Base-by-base conservation (phyloP, 1,139 yeast species). In the Yamadazyma dushanensis region DNA sequence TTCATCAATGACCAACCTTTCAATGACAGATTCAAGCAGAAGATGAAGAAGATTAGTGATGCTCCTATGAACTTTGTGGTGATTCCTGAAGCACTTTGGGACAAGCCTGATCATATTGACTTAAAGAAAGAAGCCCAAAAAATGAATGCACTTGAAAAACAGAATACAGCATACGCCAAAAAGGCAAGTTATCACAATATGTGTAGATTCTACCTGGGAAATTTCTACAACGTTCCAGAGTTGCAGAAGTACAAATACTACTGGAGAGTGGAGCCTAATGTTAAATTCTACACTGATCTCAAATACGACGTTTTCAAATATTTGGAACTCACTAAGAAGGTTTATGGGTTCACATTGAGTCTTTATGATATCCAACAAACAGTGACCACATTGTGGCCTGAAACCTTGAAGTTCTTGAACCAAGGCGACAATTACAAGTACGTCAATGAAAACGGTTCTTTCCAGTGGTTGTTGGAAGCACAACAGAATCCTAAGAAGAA, bases 231-330 rank as follows among this genome's bases (percentile, higher is more conserved):
- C 33, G 72, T 83, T 43, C 85, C 85, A 2, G 77, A 76, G 38
- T 54, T 85, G 53, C 64, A 51, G 32, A 53, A 59, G 27, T 68
- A 63, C 50, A 58, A 54, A 37, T 85, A 81, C 61, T 85, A 83
- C 56, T 85, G 95, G 95, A 67, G 95, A 40, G 72, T 85, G 29
- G 95, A 85, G 55, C 95, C 95, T n/a, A 65, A 66, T 34, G 87
- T 88, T 1, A 63, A 71, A 21, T 84, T 80, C 53, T 83, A 63
- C 54, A 78, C 86, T 47, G 78, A 80, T 39, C 58, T 85, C 31
- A 78, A 84, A 41, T 85, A 85, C 53, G 95, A 85, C 49, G 81
- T 84, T 6, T 85, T 85, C 66, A 80, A 78, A 47, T 85, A 80
- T 56, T 75, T 85, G 83, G 74, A 76, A 43, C 75, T 68, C 16